Evolutionary conservation across 1,139 yeast species (phyloP).

Genomic region (Blastobotrys serpentis): DNA sequence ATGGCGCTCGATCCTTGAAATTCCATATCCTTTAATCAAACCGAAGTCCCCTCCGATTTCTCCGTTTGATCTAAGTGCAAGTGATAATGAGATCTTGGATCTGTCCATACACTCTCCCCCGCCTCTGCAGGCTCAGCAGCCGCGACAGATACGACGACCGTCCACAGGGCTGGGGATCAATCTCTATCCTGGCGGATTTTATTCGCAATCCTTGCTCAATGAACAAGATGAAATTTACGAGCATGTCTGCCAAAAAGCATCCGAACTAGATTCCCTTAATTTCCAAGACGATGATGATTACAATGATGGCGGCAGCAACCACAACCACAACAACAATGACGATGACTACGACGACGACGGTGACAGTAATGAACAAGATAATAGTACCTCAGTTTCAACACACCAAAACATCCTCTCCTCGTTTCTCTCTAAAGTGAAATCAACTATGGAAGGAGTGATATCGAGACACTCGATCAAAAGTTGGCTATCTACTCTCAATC

Average conservation of each 20-base stretch:
- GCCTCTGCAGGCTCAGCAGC: neutral
- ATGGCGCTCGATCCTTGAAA: slow-evolving; percentile 29
- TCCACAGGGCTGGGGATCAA: slow-evolving; percentile 10
- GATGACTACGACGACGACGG: slow-evolving; percentile 1
- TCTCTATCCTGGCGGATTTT: slow-evolving; percentile 2
- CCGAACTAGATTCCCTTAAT: slow-evolving; percentile 10
- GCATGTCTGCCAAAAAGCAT: slow-evolving; percentile 9
- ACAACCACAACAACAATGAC: neutral
- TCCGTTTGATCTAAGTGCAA: slow-evolving; percentile 7
- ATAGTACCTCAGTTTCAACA: neutral
- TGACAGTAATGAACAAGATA: too few relatives aligned
- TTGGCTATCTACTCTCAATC: slow-evolving; percentile 7
- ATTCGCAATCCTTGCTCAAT: neutral
- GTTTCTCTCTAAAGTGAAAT: slow-evolving; percentile 4
- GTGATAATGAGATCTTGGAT: slow-evolving; percentile 1
- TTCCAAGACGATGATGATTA: neutral
- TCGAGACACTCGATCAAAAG: slow-evolving; percentile 5
- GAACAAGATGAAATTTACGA: slow-evolving; percentile 7
- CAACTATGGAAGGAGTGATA: slow-evolving; percentile 3
- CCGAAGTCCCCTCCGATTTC: slow-evolving; percentile 9
- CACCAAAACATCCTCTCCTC: neutral
- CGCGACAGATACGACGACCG: slow-evolving; percentile 4
- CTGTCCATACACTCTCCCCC: slow-evolving; percentile 4
- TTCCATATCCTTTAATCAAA: slow-evolving; percentile 14
- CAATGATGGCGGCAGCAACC: neutral